These are phyloP conservation scores for Acer yangbiense DNA, from an alignment of 345 rosid genomes.

Conservation along the genomic window DNA sequence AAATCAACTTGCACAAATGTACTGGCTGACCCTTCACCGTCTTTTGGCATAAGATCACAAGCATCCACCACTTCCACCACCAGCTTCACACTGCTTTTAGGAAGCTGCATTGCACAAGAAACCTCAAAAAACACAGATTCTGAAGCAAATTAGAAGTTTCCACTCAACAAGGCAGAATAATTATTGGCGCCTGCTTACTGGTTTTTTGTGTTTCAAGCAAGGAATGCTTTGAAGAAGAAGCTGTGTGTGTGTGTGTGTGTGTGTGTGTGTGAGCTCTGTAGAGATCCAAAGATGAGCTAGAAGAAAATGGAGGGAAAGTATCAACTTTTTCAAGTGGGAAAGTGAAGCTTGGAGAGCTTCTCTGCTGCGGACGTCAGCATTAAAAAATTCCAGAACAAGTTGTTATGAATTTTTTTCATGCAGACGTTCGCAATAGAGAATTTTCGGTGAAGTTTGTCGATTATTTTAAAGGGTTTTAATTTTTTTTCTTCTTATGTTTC, in stretches of 20 bases:
- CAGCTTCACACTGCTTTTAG: conserved; percentile 43
- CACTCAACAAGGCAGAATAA: conserved; percentile 27
- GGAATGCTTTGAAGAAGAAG: conserved; percentile 62
- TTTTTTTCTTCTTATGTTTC: not conserved
- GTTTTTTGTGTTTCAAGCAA: conserved; percentile 41
- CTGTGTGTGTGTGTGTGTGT: conserved; percentile 14
- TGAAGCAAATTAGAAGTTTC: conserved; percentile 64
- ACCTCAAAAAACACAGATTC: conserved; percentile 37
- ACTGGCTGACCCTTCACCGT: conserved; percentile 55
- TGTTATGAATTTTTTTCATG: not conserved
- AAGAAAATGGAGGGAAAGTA: conserved; percentile 37
- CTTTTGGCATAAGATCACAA: conserved; percentile 56
- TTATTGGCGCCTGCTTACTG: not conserved
- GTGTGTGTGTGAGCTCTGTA: not conserved
- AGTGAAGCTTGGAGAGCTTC: not conserved
- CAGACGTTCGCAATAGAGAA: not conserved
- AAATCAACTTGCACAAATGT: conserved; percentile 57
- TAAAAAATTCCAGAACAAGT: not conserved
- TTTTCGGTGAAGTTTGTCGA: not conserved
- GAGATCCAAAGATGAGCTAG: conserved; percentile 5
- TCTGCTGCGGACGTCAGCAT: not conserved
- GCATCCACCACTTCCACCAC: conserved; percentile 56
- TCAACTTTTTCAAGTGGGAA: conserved; percentile 28
- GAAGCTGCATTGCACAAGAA: conserved; percentile 39
- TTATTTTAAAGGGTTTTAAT: not conserved